Conservation (phyloP, 768 basidiomycete species). For the Antrodiella citrinella region DNA sequence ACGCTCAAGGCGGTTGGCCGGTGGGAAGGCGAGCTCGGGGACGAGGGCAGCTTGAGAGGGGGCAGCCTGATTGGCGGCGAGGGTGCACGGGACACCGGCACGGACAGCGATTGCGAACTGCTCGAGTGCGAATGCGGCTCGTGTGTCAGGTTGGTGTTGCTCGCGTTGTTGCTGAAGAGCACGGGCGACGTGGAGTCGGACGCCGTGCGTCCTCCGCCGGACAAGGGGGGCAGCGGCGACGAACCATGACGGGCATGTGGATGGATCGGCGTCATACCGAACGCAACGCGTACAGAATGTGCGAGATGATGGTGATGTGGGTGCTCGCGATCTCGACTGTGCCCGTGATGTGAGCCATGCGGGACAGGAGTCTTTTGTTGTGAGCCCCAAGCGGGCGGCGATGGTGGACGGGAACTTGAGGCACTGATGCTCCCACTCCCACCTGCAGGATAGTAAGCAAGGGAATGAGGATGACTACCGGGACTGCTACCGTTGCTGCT, state of each 20-base stretch:
- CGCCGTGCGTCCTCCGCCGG: neutral
- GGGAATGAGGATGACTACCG: slow-evolving; percentile 37
- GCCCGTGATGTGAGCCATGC: slow-evolving; percentile 7
- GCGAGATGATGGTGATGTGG: slow-evolving; percentile 59
- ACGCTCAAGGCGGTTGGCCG: slow-evolving; percentile 7
- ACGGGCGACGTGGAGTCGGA: neutral
- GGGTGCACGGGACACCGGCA: slow-evolving; percentile 53
- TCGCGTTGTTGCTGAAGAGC: slow-evolving; percentile 8
- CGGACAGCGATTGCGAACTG: slow-evolving; percentile 13
- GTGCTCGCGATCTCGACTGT: slow-evolving; percentile 12
- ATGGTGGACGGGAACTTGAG: slow-evolving; percentile 52
- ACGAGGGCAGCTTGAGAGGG: slow-evolving; percentile 47
- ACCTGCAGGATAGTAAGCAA: slow-evolving; percentile 7
- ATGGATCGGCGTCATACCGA: slow-evolving; percentile 86
- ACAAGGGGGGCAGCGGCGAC: slow-evolving; percentile 10
- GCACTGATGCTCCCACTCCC: slow-evolving; percentile 33
- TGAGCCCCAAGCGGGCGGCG: slow-evolving; percentile 37
- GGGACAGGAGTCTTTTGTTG: slow-evolving; percentile 6
- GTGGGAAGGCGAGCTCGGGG: slow-evolving; percentile 1
- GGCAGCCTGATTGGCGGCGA: slow-evolving; percentile 69
- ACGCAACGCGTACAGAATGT: slow-evolving; percentile 79
- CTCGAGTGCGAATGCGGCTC: neutral
- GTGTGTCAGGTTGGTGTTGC: slow-evolving; percentile 4
- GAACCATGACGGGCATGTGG: slow-evolving; percentile 26
- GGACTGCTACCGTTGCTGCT: slow-evolving; percentile 62